A percentile compares a stretch with the other conserved stretches of the same genome.
phyloP scores from a whole-genome alignment of 768 basidiomycete species.

The Pulveroboletus sp. region DNA sequence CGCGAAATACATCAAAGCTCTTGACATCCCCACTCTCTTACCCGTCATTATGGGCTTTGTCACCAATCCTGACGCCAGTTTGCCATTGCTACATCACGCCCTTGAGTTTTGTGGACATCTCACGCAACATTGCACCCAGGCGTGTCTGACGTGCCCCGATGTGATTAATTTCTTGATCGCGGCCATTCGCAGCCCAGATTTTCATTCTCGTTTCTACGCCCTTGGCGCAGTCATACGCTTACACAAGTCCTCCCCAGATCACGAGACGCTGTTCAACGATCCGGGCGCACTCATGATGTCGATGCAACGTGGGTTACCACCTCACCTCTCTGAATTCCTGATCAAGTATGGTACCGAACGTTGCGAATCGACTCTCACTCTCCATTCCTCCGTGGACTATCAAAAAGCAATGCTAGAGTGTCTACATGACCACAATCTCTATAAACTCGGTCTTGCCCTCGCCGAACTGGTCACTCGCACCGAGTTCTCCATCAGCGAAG shows the following conservation, averaged over 20 bases:
- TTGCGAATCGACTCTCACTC: slow-evolving; percentile 45
- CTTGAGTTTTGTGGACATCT: slow-evolving; percentile 42
- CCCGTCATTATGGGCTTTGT: slow-evolving; percentile 39
- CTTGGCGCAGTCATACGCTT: slow-evolving; percentile 52
- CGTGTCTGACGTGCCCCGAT: slow-evolving; percentile 41
- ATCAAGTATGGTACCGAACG: slow-evolving; percentile 43
- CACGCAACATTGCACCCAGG: slow-evolving; percentile 41
- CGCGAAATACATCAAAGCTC: slow-evolving; percentile 33
- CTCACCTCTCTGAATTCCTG: slow-evolving; percentile 42
- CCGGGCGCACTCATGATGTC: slow-evolving; percentile 43
- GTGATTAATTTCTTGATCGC: slow-evolving; percentile 51
- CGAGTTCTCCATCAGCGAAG: slow-evolving; percentile 60
- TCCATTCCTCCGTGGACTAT: slow-evolving; percentile 39
- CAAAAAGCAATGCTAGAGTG: slow-evolving; percentile 51
- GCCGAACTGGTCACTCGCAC: slow-evolving; percentile 49
- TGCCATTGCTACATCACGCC: slow-evolving; percentile 48
- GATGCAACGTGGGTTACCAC: slow-evolving; percentile 40
- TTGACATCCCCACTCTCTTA: slow-evolving; percentile 43
- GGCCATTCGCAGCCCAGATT: slow-evolving; percentile 50
- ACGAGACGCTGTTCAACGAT: slow-evolving; percentile 45
- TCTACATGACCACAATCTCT: slow-evolving; percentile 45
- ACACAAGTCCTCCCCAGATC: slow-evolving; percentile 39
- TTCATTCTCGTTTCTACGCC: slow-evolving; percentile 46
- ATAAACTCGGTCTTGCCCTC: slow-evolving; percentile 46
- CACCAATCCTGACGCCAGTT: slow-evolving; percentile 39